Conservation (phyloP, 116 monocot genomes). For the Zostera marina region DNA sequence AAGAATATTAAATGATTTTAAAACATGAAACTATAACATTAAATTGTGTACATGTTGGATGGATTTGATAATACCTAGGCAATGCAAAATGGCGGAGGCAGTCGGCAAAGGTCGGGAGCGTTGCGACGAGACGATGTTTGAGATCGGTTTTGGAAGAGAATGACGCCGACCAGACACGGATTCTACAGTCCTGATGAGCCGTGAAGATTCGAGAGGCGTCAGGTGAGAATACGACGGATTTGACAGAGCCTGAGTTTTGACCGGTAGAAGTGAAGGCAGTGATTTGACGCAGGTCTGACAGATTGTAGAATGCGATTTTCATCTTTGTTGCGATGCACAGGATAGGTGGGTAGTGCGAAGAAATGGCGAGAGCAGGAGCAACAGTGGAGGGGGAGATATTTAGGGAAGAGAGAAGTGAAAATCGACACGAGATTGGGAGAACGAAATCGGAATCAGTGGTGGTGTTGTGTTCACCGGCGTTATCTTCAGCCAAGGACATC, state of each 20-base stretch:
- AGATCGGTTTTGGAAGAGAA: background rate
- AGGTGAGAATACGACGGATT: constrained; percentile 3
- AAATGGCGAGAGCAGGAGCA: constrained; percentile 1
- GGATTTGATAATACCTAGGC: constrained; percentile 9
- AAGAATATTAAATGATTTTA: background rate
- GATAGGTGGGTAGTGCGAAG: background rate
- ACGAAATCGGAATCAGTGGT: too few relatives aligned
- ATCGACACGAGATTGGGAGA: background rate
- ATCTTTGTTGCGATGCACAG: background rate
- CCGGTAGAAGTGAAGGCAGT: background rate
- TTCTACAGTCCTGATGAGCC: constrained; percentile 6
- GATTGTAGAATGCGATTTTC: background rate
- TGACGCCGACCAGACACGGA: constrained; percentile 4
- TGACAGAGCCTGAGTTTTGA: background rate
- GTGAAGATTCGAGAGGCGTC: constrained; percentile 4
- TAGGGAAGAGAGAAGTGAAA: constrained; percentile 8
- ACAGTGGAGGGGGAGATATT: constrained; percentile 3
- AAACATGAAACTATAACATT: background rate
- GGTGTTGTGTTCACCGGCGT: too few relatives aligned
- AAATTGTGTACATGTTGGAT: background rate
- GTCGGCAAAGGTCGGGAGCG: constrained; percentile 60
- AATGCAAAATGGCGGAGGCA: constrained; percentile 45
- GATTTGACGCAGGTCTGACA: background rate
- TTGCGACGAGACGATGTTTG: constrained; percentile 16
- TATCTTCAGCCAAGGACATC: too few relatives aligned